Conservation (phyloP, 345 rosid genomes). For the Trapa bicornis region DNA sequence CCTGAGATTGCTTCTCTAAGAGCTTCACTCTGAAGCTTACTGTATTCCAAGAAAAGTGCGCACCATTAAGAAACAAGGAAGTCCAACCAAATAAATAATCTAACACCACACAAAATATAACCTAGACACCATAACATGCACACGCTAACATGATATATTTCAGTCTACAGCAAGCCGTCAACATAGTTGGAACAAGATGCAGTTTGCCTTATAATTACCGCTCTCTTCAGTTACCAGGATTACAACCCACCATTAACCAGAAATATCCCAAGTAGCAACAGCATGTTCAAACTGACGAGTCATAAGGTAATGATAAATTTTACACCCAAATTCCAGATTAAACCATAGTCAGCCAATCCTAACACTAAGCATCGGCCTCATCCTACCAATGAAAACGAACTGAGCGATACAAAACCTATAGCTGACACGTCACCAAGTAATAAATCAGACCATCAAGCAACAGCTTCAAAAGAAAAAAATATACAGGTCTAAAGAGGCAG, state of each 20-base stretch:
- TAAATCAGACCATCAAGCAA: background rate
- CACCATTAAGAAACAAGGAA: background rate
- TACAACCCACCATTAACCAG: background rate
- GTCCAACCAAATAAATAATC: background rate
- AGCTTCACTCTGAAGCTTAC: slow-evolving; percentile 66
- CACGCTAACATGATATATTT: background rate
- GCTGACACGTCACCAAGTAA: background rate
- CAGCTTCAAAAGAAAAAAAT: background rate
- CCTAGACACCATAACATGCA: background rate
- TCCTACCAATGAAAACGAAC: background rate
- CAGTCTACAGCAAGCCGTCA: background rate
- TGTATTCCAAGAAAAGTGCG: slow-evolving; percentile 8
- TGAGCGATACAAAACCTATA: background rate
- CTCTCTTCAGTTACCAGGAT: background rate
- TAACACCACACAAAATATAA: background rate
- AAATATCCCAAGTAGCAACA: background rate
- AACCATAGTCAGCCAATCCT: background rate
- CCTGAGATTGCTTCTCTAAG: slow-evolving; percentile 46
- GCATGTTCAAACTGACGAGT: background rate
- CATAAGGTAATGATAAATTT: background rate
- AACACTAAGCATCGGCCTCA: background rate
- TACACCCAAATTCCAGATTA: background rate
- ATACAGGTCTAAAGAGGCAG: background rate
- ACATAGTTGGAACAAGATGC: background rate
- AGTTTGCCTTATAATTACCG: too few relatives aligned